Percentiles rank a stretch among this genome's conserved stretches.
These are phyloP conservation scores for Miscanthus lutarioriparius DNA, from an alignment of 176 grass and related monocot species.

Conservation along the genomic window DNA sequence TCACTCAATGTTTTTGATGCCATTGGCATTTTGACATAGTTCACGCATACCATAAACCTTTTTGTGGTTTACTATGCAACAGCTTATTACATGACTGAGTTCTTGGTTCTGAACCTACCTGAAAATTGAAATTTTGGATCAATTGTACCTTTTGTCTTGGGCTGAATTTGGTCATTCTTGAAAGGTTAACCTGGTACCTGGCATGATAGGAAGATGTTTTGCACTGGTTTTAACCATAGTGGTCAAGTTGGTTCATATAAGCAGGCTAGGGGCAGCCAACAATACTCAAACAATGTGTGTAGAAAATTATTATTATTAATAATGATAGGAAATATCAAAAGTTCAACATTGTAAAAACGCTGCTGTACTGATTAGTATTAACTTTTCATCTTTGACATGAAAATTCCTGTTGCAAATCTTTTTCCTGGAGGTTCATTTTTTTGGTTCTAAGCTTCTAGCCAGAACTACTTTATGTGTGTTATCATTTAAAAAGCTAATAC, in stretches of 20 bases:
- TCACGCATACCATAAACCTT: background rate
- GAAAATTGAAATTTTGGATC: background rate
- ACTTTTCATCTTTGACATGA: background rate
- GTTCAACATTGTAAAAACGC: background rate
- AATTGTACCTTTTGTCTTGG: background rate
- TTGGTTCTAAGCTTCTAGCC: background rate
- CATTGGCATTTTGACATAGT: background rate
- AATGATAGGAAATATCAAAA: background rate
- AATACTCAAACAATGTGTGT: background rate
- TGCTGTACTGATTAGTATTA: background rate
- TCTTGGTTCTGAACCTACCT: slow-evolving; percentile 14
- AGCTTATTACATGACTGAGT: slow-evolving; percentile 7
- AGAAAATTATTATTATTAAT: background rate
- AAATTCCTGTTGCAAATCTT: background rate
- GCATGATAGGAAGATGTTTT: background rate
- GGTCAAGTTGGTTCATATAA: background rate
- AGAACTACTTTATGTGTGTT: background rate
- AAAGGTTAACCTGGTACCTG: background rate
- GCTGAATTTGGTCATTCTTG: background rate
- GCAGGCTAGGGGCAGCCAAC: background rate
- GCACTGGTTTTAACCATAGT: background rate
- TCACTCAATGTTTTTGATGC: background rate
- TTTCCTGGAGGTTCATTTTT: background rate
- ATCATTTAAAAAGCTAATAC: slow-evolving; percentile 6
- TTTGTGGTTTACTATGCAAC: background rate